Evolutionary conservation across 176 grass and related monocot genomes (phyloP).

Genomic region (Phyllostachys edulis): DNA sequence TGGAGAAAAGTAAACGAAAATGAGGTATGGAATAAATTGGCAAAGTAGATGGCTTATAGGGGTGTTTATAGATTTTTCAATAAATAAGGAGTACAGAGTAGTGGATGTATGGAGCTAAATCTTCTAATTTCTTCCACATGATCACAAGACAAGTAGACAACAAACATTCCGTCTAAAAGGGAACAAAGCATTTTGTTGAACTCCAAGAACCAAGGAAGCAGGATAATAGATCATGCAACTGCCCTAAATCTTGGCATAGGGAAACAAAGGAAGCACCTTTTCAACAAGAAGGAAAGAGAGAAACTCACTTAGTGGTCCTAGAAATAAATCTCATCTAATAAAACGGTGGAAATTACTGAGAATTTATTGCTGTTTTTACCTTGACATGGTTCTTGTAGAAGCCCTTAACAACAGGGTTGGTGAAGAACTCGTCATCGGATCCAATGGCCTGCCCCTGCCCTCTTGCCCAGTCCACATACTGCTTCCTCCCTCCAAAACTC

Average conservation of each 20-base stretch:
- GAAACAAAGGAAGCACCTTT: neutral
- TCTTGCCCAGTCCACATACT: constrained; percentile 95
- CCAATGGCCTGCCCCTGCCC: constrained; percentile 68
- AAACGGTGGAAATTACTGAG: neutral
- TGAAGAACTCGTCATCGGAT: constrained; percentile 90
- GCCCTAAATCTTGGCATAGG: neutral
- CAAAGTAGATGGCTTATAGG: too few species aligned
- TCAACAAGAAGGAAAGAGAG: neutral
- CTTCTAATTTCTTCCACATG: neutral
- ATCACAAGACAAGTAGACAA: neutral
- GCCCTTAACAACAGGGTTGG: constrained; percentile 63
- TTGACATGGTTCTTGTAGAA: constrained; percentile 94
- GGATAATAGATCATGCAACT: neutral
- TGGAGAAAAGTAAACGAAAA: too few species aligned
- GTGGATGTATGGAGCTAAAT: neutral
- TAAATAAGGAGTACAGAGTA: neutral
- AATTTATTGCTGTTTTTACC: constrained; percentile 27
- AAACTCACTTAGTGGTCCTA: neutral
- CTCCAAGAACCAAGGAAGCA: neutral
- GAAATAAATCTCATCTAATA: neutral
- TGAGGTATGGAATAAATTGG: too few species aligned
- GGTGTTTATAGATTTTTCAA: neutral
- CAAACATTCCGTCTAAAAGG: neutral
- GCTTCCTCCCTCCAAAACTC: constrained; percentile 80
- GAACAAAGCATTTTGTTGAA: neutral